Evolutionary conservation across 1,139 yeast genomes (phyloP), one percentile per base, ranked within the genome.

Genomic region (Saccharomyces hybrid): DNA sequence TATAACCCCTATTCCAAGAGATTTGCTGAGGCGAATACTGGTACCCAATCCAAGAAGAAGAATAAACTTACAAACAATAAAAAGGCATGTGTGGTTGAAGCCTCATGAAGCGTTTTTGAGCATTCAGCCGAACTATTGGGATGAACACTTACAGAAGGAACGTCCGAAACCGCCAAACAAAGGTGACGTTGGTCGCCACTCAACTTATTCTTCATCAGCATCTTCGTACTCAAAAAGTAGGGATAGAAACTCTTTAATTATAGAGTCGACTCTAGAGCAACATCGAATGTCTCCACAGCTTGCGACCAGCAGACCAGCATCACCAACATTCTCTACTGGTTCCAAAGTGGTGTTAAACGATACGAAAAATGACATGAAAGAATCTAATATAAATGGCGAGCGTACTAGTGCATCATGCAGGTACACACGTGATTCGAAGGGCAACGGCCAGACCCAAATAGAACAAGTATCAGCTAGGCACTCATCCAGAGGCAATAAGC

Each of bases 51-150:
- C 99, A n/a, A 79, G 75, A 59, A 82, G 78, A 64, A 82, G 99
- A 70, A 80, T 88, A 47, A 76, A 75, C 49, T 77, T 93, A 61
- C 78, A 78, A 61, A 84, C 83, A 52, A 84, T 93, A 27, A 78
- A 93, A 62, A 77, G 81, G 38, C 99, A 93, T 71, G 83, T 88
- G 31, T 93, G 99, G 98, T 72, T 93, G 55, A 77, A 85, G 16
- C 86, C 89, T 6, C 91, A 91, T 72, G 83, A 84, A 13, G 84
- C 84, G 61, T 86, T 91, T 73, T 75, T 93, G 61, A 82, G 95
- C 0, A 85, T 90, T 32, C 81, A 95, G 42, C 96, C 96, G 54
- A 79, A 80, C 4, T 97, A 91, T 69, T 93, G 97, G 97, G 98
- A 93, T 67, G 76, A 77, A 65, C 66, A 70, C 58, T 70, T 78